Evolutionary conservation across 495 filamentous ascomycete genomes (phyloP).

Genomic region (Penicillium canescens): DNA sequence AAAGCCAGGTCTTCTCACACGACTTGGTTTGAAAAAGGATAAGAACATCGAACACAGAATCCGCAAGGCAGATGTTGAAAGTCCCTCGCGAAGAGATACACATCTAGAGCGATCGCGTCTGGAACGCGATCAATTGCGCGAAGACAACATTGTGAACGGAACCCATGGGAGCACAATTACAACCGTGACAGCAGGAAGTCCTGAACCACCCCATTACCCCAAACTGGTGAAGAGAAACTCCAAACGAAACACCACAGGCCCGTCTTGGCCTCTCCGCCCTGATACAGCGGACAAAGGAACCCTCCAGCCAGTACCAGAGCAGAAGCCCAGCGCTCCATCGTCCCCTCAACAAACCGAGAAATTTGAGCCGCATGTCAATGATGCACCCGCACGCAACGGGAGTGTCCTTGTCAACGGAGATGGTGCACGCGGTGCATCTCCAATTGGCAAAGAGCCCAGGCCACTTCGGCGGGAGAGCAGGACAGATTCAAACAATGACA

Average conservation of each 20-base stretch:
- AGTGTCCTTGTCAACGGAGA: conserved; percentile 9
- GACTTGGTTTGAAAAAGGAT: conserved; percentile 40
- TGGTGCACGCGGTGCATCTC: conserved; percentile 4
- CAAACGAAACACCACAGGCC: conserved; percentile 19
- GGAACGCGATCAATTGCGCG: conserved; percentile 27
- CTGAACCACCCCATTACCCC: conserved; percentile 16
- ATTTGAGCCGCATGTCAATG: conserved; percentile 4
- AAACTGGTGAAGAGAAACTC: conserved; percentile 33
- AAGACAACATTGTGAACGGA: conserved; percentile 18
- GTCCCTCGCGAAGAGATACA: conserved; percentile 31
- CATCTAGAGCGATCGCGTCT: conserved; percentile 37
- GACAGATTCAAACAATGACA: conserved; percentile 18
- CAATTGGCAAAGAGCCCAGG: conserved; percentile 12
- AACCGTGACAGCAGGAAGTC: conserved; percentile 16
- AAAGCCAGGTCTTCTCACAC: conserved; percentile 40
- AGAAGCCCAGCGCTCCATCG: conserved; percentile 10
- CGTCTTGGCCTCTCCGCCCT: conserved; percentile 32
- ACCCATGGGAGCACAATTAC: conserved; percentile 17
- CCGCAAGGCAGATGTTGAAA: conserved; percentile 29
- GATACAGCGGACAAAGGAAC: conserved; percentile 10
- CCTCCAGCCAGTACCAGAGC: conserved; percentile 15
- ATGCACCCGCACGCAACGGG: conserved; percentile 5
- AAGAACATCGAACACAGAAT: conserved; percentile 37
- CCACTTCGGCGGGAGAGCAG: conserved; percentile 19
- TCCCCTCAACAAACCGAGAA: conserved; percentile 14